phyloP scores from a whole-genome alignment of 140 eudicot species.

The Erigeron philadelphicus region DNA sequence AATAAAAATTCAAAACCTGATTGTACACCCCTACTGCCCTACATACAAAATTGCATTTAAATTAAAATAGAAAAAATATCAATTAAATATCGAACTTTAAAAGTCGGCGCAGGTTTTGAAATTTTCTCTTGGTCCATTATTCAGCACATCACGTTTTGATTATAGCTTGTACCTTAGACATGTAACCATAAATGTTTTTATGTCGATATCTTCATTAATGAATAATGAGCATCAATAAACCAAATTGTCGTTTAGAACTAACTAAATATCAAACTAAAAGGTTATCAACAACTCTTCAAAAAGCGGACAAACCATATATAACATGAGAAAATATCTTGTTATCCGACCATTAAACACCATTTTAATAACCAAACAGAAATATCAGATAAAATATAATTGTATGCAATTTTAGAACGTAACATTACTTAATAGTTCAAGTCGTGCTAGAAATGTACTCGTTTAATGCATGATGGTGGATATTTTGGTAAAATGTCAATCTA shows the following conservation, averaged over 20 bases:
- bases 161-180: not conserved
- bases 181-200: not conserved
- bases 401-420: not conserved
- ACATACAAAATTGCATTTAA: no score
- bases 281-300: not conserved
- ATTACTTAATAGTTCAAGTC: no score
- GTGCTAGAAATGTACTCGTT: no score
- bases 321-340: not conserved
- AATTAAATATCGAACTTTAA: not conserved
- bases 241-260: not conserved
- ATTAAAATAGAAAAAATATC: no score
- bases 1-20: no score
- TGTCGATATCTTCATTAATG: not conserved
- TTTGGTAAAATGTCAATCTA: no score
- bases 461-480: no score
- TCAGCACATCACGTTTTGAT: not conserved
- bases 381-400: not conserved
- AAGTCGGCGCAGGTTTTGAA: not conserved
- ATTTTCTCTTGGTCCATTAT: not conserved
- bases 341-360: no score
- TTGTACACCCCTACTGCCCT: no score
- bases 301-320: not conserved
- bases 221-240: not conserved
- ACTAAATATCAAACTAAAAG: not conserved
- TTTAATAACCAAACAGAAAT: not conserved